Base-by-base conservation (phyloP, 2,329 filamentous ascomycete species). In the Aspergillus unguis region DNA sequence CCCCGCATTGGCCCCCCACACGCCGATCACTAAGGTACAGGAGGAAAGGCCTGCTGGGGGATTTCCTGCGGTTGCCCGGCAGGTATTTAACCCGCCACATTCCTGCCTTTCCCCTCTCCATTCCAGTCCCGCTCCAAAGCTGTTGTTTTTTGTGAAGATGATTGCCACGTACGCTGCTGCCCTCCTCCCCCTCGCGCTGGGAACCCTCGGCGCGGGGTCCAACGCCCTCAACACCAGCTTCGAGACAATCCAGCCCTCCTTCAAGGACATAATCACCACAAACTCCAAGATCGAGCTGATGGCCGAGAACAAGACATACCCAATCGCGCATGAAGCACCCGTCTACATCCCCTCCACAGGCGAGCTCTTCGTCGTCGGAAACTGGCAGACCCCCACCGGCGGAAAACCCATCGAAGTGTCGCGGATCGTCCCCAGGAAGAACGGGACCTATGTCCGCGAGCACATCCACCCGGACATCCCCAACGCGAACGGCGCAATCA, bases 401-500 rank as follows among this genome's bases (percentile, higher is more conserved):
- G 45, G 55, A 6, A 57, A 57, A 29, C 62, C 50, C 31, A 62
- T 65, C 33, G 58, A 65, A 23, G 63, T 69, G 17, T 54, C 64
- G 23, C 53, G 54, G 35, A 49, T 62, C 4, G 17, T 55, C 28
- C 45, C 48, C 2, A n/a, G 17, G 8, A 33, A 40, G 7, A 23
- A 43, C 11, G 41, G 41, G 27, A 32, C 9, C 1, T 43, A 43
- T 25, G 28, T 31, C 1, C 41, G 41, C 41, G 41, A 43, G 5
- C 9, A 31, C 28, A 43, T 43, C 7, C 11, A 25, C 1, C 65
- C 62, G 0, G 60, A 63, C 4, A 65, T 77, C 0, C 63, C 65
- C 3, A 78, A 80, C 74, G 74, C 71, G 7, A 80, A 80, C 44
- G 78, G 78, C 25, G 78, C 75, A 4, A 71, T 78, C 32, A 80